phyloP scores from a whole-genome alignment of 2,329 filamentous ascomycete species.

The Ambrosiella cleistominuta region DNA sequence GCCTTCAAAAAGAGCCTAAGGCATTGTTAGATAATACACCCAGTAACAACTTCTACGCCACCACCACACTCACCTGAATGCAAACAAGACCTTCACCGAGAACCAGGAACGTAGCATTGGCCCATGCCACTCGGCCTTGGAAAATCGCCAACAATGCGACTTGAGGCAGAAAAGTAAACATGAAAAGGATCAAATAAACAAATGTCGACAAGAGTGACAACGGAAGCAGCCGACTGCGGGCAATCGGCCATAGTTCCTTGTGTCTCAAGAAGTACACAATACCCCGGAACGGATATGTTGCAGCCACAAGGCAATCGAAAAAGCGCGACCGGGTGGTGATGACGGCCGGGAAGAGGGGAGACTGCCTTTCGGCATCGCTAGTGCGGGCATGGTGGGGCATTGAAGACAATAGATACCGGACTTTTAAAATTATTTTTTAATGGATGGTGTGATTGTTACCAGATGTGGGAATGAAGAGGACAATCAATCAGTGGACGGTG shows the following conservation, averaged over 20 bases:
- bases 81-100: conserved; percentile 67
- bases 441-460: too few species aligned
- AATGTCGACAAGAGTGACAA: conserved; percentile 65
- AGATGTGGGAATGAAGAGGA: too few species aligned
- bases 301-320: conserved; percentile 26
- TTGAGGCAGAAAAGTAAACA: conserved; percentile 76
- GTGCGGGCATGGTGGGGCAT: neutral
- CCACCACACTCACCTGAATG: conserved; percentile 24
- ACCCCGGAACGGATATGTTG: conserved; percentile 46
- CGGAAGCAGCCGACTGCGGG: conserved; percentile 60
- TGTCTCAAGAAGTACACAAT: conserved; percentile 67
- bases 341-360: neutral
- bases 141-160: conserved; percentile 80
- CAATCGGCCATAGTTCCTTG: conserved; percentile 66
- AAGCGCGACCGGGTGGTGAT: neutral
- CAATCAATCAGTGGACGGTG: neutral
- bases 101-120: conserved; percentile 73
- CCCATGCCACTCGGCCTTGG: conserved; percentile 72
- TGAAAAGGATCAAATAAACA: conserved; percentile 71
- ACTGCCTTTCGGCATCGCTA: conserved; percentile 1
- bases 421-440: too few species aligned
- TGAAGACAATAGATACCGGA: neutral
- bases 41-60: neutral
- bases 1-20: conserved; percentile 48
- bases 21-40: neutral